Percentiles rank a stretch among this genome's conserved stretches.
phyloP scores from a whole-genome alignment of 2,329 filamentous ascomycete species.

The Biscogniauxia sp. region DNA sequence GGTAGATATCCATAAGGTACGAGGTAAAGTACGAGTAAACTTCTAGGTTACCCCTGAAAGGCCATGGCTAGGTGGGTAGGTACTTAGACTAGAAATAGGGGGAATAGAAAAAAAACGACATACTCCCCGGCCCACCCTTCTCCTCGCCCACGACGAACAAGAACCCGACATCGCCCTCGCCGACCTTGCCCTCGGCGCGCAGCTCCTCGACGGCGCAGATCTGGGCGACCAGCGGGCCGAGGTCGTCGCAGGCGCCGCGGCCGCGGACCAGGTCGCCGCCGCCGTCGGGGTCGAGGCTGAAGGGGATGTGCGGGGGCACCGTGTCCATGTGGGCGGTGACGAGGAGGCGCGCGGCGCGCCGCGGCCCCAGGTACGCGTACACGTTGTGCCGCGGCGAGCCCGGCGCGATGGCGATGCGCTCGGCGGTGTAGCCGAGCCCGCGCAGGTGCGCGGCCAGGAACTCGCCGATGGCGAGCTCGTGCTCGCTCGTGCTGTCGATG shows the following conservation, averaged over 20 bases:
- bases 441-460: slow-evolving; percentile 34
- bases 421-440: slow-evolving; percentile 35
- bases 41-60: too few relatives aligned
- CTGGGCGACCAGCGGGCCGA: slow-evolving; percentile 45
- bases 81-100: too few relatives aligned
- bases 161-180: slow-evolving; percentile 30
- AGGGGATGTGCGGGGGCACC: slow-evolving; percentile 52
- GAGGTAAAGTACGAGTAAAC: too few relatives aligned
- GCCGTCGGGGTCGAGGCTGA: slow-evolving; percentile 33
- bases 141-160: slow-evolving; percentile 50
- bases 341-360: slow-evolving; percentile 31
- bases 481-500: slow-evolving; percentile 36
- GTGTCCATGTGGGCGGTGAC: slow-evolving; percentile 38
- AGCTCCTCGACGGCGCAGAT: slow-evolving; percentile 43
- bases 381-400: slow-evolving; percentile 36
- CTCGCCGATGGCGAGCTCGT: slow-evolving; percentile 35
- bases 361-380: slow-evolving; percentile 37
- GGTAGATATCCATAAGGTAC: too few relatives aligned
- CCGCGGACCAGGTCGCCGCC: slow-evolving; percentile 42
- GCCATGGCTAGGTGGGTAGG: too few relatives aligned
- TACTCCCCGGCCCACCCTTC: slow-evolving; percentile 49
- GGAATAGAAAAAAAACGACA: too few relatives aligned
- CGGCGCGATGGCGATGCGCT: slow-evolving; percentile 34
- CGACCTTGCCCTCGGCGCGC: slow-evolving; percentile 22
- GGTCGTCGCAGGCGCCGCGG: slow-evolving; percentile 41